Evolutionary conservation across 148 eudicot genomes (phyloP).

Genomic region (Camellia japonica): DNA sequence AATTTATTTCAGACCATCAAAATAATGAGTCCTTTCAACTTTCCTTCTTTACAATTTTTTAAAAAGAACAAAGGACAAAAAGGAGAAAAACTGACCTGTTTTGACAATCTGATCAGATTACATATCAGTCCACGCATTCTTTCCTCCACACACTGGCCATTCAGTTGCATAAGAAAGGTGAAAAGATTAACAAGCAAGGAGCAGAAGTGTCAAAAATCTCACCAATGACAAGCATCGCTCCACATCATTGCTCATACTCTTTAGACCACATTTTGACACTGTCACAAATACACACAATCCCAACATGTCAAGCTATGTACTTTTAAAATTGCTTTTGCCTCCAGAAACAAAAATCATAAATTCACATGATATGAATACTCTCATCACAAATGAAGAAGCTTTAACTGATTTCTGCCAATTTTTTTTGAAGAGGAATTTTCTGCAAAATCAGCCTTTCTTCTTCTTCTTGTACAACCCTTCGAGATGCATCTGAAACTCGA

Average conservation of each 20-base stretch:
- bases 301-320: slow-evolving; percentile 7
- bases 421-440: slow-evolving; percentile 82
- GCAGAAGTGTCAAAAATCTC: slow-evolving; percentile 24
- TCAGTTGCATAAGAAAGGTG: slow-evolving; percentile 26
- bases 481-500: slow-evolving; percentile 88
- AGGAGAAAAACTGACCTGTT: slow-evolving; percentile 55
- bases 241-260: slow-evolving; percentile 74
- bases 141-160: slow-evolving; percentile 85
- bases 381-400: not conserved
- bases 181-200: slow-evolving; percentile 11
- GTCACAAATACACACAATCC: slow-evolving; percentile 21
- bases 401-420: slow-evolving; percentile 84
- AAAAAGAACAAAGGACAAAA: not conserved
- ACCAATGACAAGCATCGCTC: slow-evolving; percentile 94
- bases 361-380: not conserved
- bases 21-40: not conserved
- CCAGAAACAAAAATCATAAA: slow-evolving; percentile 10
- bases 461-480: slow-evolving; percentile 94
- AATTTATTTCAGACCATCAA: slow-evolving; percentile 7
- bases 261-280: slow-evolving; percentile 84
- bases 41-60: not conserved
- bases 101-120: slow-evolving; percentile 79
- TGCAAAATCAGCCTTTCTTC: slow-evolving; percentile 81
- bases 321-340: not conserved
- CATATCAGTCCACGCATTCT: slow-evolving; percentile 86